These are phyloP conservation scores for Monosporascus cannonballus DNA, from an alignment of 2,329 filamentous ascomycete species.

Conservation along the genomic window DNA sequence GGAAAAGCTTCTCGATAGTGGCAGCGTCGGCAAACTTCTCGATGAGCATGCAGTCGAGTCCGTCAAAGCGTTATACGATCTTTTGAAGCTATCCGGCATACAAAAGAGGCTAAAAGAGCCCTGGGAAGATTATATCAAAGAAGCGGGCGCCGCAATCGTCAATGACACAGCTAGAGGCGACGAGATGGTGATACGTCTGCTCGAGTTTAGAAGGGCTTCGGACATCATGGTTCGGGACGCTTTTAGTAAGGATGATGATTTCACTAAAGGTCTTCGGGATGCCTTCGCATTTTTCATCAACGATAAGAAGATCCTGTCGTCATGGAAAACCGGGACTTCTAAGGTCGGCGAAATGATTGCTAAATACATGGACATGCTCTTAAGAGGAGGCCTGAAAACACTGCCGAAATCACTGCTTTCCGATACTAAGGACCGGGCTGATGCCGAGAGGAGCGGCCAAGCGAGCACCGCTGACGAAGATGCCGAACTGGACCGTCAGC, in stretches of 20 bases:
- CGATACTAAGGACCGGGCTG: slow-evolving; percentile 50
- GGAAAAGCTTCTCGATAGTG: slow-evolving; percentile 56
- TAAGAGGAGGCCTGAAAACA: slow-evolving; percentile 81
- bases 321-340: slow-evolving; percentile 76
- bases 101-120: slow-evolving; percentile 63
- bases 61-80: slow-evolving; percentile 68
- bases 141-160: slow-evolving; percentile 70
- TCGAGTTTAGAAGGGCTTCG: slow-evolving; percentile 73
- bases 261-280: slow-evolving; percentile 74
- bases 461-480: slow-evolving; percentile 78
- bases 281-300: slow-evolving; percentile 91
- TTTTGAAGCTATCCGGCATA: slow-evolving; percentile 67
- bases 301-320: slow-evolving; percentile 65
- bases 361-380: slow-evolving; percentile 86
- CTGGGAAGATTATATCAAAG: slow-evolving; percentile 74
- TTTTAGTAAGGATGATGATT: slow-evolving; percentile 70
- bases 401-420: slow-evolving; percentile 64
- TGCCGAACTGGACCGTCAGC: slow-evolving; percentile 80
- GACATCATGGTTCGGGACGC: slow-evolving; percentile 72
- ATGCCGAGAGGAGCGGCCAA: slow-evolving; percentile 55
- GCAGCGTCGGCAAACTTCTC: slow-evolving; percentile 67
- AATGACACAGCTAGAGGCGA: slow-evolving; percentile 72
- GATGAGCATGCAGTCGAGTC: slow-evolving; percentile 63
- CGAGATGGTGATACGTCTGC: slow-evolving; percentile 78
- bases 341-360: slow-evolving; percentile 99